A percentile compares a stretch with the other conserved stretches of the same genome.
These are phyloP conservation scores for Trichoderma atrobrunneum DNA, from an alignment of 2,329 filamentous ascomycete genomes.

Conservation along the genomic window DNA sequence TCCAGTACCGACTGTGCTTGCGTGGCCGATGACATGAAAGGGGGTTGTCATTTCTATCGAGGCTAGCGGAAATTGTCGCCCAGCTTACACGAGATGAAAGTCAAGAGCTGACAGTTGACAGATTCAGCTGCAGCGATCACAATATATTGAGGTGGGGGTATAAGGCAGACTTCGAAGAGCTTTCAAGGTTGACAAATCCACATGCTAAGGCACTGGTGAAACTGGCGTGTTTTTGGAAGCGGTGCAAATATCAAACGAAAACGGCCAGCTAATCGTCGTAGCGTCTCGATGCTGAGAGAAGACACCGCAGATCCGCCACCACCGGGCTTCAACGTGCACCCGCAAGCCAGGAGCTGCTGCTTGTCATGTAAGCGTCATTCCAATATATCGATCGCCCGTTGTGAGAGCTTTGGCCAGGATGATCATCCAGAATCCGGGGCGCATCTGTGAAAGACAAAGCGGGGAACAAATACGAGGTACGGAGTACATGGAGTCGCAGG, in stretches of 20 bases:
- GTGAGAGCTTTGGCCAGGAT: slow-evolving; percentile 3
- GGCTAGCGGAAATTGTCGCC: not conserved
- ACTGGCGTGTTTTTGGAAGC: not conserved
- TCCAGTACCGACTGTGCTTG: not conserved
- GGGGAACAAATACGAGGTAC: slow-evolving; percentile 6
- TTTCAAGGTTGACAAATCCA: not conserved
- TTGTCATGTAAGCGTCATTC: slow-evolving; percentile 17
- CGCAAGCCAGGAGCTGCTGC: not conserved
- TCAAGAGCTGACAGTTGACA: not conserved
- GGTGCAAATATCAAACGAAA: slow-evolving; percentile 1
- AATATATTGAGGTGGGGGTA: not conserved
- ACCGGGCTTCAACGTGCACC: not conserved
- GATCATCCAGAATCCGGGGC: slow-evolving; percentile 14
- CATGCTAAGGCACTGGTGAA: not conserved
- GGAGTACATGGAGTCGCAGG: not conserved
- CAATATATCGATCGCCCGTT: slow-evolving; percentile 11
- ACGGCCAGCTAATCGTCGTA: not conserved
- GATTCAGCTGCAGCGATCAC: not conserved
- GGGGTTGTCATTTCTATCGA: not conserved
- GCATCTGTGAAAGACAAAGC: slow-evolving; percentile 11
- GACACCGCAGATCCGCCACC: not conserved
- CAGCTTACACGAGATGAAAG: not conserved
- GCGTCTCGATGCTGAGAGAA: not conserved
- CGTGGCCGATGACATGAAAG: not conserved
- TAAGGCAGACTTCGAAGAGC: not conserved